phyloP scores from a whole-genome alignment of 179 eudicot species.

The Spergularia azorica region DNA sequence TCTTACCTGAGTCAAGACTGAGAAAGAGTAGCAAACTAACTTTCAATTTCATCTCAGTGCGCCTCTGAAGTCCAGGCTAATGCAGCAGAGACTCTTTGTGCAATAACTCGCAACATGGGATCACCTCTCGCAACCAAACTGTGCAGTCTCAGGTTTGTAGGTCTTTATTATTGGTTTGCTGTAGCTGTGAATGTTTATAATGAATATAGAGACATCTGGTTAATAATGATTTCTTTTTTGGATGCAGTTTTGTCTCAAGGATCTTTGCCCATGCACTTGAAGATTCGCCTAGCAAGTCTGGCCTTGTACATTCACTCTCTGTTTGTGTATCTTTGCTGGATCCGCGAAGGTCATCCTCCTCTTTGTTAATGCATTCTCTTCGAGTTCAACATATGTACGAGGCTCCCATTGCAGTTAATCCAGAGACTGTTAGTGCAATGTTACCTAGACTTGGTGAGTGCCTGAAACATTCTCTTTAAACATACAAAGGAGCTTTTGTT shows the following conservation, averaged over 20 bases:
- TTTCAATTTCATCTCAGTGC: slow-evolving; percentile 46
- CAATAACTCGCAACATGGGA: slow-evolving; percentile 77
- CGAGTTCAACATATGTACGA: slow-evolving; percentile 83
- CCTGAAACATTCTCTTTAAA: slow-evolving; percentile 4
- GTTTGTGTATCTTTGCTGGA: slow-evolving; percentile 95
- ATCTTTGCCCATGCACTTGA: slow-evolving; percentile 85
- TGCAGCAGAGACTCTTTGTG: slow-evolving; percentile 90
- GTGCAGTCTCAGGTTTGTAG: slow-evolving; percentile 79
- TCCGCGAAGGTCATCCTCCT: slow-evolving; percentile 76
- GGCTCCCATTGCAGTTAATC: slow-evolving; percentile 66
- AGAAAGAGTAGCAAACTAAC: neutral
- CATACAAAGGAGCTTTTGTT: neutral
- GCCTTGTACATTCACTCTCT: slow-evolving; percentile 78
- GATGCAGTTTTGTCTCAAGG: slow-evolving; percentile 80
- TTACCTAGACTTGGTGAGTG: slow-evolving; percentile 90
- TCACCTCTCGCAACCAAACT: slow-evolving; percentile 86
- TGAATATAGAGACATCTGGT: neutral
- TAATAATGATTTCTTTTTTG: slow-evolving; percentile 14
- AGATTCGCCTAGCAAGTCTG: slow-evolving; percentile 69
- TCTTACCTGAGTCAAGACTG: too few relatives aligned
- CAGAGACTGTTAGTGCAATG: slow-evolving; percentile 95
- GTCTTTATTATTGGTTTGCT: slow-evolving; percentile 1
- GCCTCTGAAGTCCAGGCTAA: slow-evolving; percentile 96
- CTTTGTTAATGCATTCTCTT: slow-evolving; percentile 65
- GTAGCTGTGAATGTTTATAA: neutral